Evolutionary conservation across 495 filamentous ascomycete genomes (phyloP).

Genomic region (Hypoxylon fragiforme): DNA sequence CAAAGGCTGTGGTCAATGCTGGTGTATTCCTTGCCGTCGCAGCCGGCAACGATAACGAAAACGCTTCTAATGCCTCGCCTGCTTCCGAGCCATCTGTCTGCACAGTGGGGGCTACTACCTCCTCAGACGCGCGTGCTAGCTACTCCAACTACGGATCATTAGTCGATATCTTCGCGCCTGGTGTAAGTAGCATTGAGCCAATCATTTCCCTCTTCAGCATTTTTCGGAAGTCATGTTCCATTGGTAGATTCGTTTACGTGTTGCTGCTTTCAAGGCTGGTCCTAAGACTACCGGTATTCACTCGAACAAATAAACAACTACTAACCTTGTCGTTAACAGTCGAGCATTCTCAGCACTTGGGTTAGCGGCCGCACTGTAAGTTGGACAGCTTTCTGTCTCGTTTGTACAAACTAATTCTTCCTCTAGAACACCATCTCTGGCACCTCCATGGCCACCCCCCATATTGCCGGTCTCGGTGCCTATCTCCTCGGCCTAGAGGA

Average conservation of each 20-base stretch:
- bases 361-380: conserved; percentile 55
- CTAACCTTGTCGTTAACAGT: neutral
- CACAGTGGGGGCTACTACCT: conserved; percentile 62
- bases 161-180: conserved; percentile 67
- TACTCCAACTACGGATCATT: conserved; percentile 67
- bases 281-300: too few relatives aligned
- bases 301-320: neutral
- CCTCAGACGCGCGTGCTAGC: conserved; percentile 50
- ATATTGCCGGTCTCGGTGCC: conserved; percentile 63
- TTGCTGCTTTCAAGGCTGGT: too few relatives aligned
- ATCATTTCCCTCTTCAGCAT: too few relatives aligned
- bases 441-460: conserved; percentile 67
- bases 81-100: conserved; percentile 60
- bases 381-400: neutral
- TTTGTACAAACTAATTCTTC: conserved; percentile 1
- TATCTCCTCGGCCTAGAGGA: conserved; percentile 59
- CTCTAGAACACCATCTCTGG: conserved; percentile 67
- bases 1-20: conserved; percentile 48
- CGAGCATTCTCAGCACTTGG: conserved; percentile 58
- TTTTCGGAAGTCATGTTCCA: too few relatives aligned
- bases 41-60: conserved; percentile 55
- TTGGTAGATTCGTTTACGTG: too few relatives aligned
- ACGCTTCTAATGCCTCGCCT: conserved; percentile 56
- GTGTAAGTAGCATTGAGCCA: conserved; percentile 29
- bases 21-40: conserved; percentile 61